A percentile compares a stretch with the other conserved stretches of the same genome.
These are phyloP conservation scores for Wickerhamiella dianesei DNA, from an alignment of 805 yeast genomes.

Conservation along the genomic window DNA sequence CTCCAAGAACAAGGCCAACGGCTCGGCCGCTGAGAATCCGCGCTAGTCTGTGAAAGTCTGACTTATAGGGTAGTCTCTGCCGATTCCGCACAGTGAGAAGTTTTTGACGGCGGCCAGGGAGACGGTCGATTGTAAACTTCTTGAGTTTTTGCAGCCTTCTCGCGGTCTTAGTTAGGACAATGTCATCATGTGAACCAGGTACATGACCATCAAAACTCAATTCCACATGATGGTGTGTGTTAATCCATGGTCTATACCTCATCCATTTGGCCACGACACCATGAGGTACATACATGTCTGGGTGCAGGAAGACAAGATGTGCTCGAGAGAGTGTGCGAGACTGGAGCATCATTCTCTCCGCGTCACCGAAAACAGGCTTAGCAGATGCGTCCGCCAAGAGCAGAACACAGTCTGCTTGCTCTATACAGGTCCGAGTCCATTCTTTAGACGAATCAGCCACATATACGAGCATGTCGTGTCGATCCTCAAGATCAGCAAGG, in stretches of 20 bases:
- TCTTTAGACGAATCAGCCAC: conserved; percentile 69
- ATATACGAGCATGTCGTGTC: conserved; percentile 75
- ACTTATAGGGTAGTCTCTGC: conserved; percentile 40
- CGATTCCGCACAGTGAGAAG: conserved; percentile 16
- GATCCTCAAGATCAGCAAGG: conserved; percentile 82
- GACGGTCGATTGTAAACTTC: conserved; percentile 6
- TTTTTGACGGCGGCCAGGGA: conserved; percentile 19
- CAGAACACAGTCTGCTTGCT: conserved; percentile 91
- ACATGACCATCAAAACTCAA: conserved; percentile 29
- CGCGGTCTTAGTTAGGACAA: conserved; percentile 1
- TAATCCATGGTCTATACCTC: conserved; percentile 77
- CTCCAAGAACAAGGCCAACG: conserved; percentile 87
- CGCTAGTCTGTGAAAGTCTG: conserved; percentile 81
- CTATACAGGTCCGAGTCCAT: conserved; percentile 87
- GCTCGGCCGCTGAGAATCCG: conserved; percentile 85
- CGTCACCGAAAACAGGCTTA: conserved; percentile 68
- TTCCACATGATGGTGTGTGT: conserved; percentile 84
- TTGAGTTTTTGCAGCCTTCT: conserved; percentile 7
- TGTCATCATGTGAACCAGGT: conserved; percentile 1
- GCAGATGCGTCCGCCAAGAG: conserved; percentile 73
- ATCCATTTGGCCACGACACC: conserved; percentile 82
- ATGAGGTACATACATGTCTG: conserved; percentile 67
- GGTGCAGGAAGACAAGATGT: conserved; percentile 72
- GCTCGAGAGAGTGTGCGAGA: conserved; percentile 75
- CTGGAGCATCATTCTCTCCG: conserved; percentile 60